phyloP scores from a whole-genome alignment of 768 basidiomycete species.

The Lenzites betulinus region DNA sequence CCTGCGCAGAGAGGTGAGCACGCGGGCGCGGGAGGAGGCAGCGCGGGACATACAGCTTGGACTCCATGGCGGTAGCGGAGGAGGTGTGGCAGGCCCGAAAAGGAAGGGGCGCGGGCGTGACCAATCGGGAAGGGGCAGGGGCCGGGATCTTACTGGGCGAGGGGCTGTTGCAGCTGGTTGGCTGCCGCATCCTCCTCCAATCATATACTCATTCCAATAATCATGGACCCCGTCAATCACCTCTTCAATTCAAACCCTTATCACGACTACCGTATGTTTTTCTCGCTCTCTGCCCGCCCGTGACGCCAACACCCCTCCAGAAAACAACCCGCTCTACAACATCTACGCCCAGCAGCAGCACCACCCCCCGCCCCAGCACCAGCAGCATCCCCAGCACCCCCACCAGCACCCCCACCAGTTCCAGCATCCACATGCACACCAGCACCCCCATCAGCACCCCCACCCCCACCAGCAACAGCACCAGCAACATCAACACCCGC shows the following conservation, averaged over 20 bases:
- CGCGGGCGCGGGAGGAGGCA: background rate
- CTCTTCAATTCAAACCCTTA: conserved; percentile 63
- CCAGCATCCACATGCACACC: conserved; percentile 22
- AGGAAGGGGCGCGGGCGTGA: conserved; percentile 14
- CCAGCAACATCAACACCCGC: conserved; percentile 21
- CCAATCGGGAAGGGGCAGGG: conserved; percentile 12
- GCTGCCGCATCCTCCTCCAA: conserved; percentile 12
- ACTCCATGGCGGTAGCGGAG: conserved; percentile 35
- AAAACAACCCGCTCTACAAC: conserved; percentile 28
- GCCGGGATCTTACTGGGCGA: conserved; percentile 21
- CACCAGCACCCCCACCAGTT: conserved; percentile 9
- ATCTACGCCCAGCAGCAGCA: conserved; percentile 25
- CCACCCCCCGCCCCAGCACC: conserved; percentile 15
- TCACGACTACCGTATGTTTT: conserved; percentile 39
- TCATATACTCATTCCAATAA: conserved; percentile 26
- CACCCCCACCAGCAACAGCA: conserved; percentile 26
- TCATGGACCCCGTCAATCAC: conserved; percentile 57
- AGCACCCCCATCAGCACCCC: conserved; percentile 33
- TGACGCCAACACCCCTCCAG: conserved; percentile 3
- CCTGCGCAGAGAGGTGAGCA: conserved; percentile 29
- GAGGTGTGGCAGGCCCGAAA: conserved; percentile 12
- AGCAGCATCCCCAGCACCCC: conserved; percentile 20
- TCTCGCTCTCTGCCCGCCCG: conserved; percentile 19
- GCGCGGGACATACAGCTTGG: conserved; percentile 38
- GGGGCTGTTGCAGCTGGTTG: conserved; percentile 21